Evolutionary conservation across 768 basidiomycete genomes (phyloP), one percentile per base, ranked within the genome.

Genomic region (Lactarius sanguifluus): DNA sequence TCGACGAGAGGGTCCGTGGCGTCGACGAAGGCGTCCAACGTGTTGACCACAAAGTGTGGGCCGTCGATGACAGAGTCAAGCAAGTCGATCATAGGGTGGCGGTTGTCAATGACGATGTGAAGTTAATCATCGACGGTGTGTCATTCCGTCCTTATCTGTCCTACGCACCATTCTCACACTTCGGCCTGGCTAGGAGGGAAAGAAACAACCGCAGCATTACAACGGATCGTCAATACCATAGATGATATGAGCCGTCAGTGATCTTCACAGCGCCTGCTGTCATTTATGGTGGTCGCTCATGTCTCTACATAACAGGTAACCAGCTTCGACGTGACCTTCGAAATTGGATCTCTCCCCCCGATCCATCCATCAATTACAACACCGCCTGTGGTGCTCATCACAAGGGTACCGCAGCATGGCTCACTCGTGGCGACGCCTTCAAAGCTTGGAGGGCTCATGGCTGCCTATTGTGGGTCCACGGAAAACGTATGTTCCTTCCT

Each of bases 271-370:
- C 15, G 13, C 7, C 16, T 0, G n/a, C 16, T 34, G 5, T 25
- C 15, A 15, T 34, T 30, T 0, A 0, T 23, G 0, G 38, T 1
- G 6, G 47, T 50, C 47, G n/a, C 23, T 25, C 16, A 25, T 12
- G 12, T 20, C 4, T n/a, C 15, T 20, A 28, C 28, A 30, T 30
- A 12, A 23, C 57, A 64, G 57, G 57, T 1, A 36, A 58, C 28
- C 18, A 64, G 10, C 15, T 57, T 5, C 62, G 38, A 40, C 15
- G 20, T 1, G 20, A 34, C 2, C 34, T 64, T 15, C 36, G 28
- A 47, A 34, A 38, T 2, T 64, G 62, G 62, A 10, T 57, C 13
- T 36, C 62, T 36, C 41, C 62, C 5, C 62, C 62, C 1, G 56
- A 64, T 47, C 62, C 56, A 1, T 57, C 56, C 8, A 18, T 47